Base-by-base conservation (phyloP, 2,329 filamentous ascomycete species). In the Botrytis cinerea region DNA sequence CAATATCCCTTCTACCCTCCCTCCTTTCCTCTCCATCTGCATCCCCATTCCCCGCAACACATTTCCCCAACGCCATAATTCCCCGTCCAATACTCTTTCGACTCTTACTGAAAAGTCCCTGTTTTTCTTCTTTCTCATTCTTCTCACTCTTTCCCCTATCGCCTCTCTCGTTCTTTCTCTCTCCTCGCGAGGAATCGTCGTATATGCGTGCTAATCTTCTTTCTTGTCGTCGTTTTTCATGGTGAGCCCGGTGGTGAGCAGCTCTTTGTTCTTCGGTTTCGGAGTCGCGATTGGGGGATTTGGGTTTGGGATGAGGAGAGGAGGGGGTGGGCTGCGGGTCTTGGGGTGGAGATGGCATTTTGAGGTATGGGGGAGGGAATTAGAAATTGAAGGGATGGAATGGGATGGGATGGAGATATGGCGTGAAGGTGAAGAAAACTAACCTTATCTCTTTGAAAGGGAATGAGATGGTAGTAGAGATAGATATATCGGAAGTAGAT, bases 21-120 rank as follows among this genome's bases (percentile, higher is more conserved):
- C 3, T 28, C 43, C 35, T 14, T 8, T 16, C 12, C 7, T 38
- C 6, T 4, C 4, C 20, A 9, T 38, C 25, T 14, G 5, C 48
- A 54, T 62, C 63, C 5, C 10, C n/a, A 12, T 46, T 25, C 4
- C 10, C 32, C 22, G 25, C 8, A 14, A 40, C n/a, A 35, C 40
- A 32, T 32, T 40, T 32, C 2, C 35, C 70, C 9, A 68, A 20
- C n/a, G 45, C 46, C 43, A 71, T 64, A 25, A 71, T 64, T 1
- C 45, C 46, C 2, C 70, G 14, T 14, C 70, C 70, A 28, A 71
- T 64, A 40, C 45, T 71, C 45, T 32, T 63, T 35, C 70, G 45
- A 51, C 45, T 71, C n/a, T 32, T 71, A 4, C n/a, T 45, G 1
- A 71, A 51, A 12, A 62, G 28, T 5, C 70, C 60, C 16, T 22